Percentiles rank a stretch among this genome's conserved stretches.
Evolutionary conservation across 495 filamentous ascomycete species (phyloP).

Genomic region (Umbilicaria muhlenbergii): DNA sequence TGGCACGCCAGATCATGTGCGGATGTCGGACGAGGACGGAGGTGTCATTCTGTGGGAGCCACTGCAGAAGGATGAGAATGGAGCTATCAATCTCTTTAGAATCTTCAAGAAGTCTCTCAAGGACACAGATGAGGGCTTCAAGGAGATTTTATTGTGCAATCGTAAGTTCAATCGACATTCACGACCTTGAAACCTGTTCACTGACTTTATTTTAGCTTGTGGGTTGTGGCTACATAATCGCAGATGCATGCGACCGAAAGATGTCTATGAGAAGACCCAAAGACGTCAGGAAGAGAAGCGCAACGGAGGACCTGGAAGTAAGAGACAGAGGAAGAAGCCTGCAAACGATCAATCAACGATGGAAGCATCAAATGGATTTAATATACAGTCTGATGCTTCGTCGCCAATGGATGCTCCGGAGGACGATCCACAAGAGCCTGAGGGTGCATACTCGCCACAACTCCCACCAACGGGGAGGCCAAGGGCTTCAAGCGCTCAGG

Average conservation of each 20-base stretch:
- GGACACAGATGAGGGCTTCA: slow-evolving; percentile 48
- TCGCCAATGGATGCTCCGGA: slow-evolving; percentile 13
- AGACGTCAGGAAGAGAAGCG: slow-evolving; percentile 23
- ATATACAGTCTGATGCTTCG: slow-evolving; percentile 4
- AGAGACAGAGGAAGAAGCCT: slow-evolving; percentile 2
- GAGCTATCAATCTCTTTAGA: slow-evolving; percentile 43
- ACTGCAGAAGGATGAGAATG: slow-evolving; percentile 42
- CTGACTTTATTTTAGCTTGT: slow-evolving; percentile 38
- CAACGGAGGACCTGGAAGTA: slow-evolving; percentile 22
- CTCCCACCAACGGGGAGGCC: slow-evolving; percentile 13
- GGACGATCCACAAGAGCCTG: slow-evolving; percentile 5
- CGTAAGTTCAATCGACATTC: slow-evolving; percentile 36
- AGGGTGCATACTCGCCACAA: slow-evolving; percentile 14
- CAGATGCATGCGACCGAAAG: slow-evolving; percentile 64
- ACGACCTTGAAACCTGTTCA: slow-evolving; percentile 7
- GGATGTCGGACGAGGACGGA: slow-evolving; percentile 50
- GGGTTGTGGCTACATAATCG: slow-evolving; percentile 87
- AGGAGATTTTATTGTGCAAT: slow-evolving; percentile 70
- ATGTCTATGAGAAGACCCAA: slow-evolving; percentile 61
- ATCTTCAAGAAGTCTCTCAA: slow-evolving; percentile 64
- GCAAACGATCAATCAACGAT: neutral
- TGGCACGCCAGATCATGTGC: slow-evolving; percentile 44
- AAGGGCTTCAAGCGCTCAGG: slow-evolving; percentile 17
- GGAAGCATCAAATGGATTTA: neutral
- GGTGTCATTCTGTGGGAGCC: slow-evolving; percentile 47